Conservation (phyloP, 768 basidiomycete species). For the Pulveroboletus sp. region DNA sequence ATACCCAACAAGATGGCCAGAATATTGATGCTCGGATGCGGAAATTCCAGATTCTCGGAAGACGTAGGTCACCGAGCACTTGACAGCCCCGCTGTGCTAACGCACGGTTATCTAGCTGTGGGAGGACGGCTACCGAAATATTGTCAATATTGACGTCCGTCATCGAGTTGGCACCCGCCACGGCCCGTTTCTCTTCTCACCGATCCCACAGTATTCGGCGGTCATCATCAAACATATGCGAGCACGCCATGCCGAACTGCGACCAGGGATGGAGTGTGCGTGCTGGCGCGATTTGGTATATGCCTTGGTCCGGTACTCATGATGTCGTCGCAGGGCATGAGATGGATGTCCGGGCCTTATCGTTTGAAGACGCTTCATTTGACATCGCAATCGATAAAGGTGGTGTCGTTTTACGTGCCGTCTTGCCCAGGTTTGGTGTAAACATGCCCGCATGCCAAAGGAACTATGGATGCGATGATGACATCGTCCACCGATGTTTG, state of each 20-base stretch:
- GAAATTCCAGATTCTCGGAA: slow-evolving; percentile 77
- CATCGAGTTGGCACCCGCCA: slow-evolving; percentile 14
- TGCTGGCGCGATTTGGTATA: neutral
- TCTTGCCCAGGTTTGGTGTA: neutral
- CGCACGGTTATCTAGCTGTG: slow-evolving; percentile 59
- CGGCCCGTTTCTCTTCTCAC: neutral
- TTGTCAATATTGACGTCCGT: slow-evolving; percentile 70
- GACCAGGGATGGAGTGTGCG: slow-evolving; percentile 72
- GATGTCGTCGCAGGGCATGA: slow-evolving; percentile 54
- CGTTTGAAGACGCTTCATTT: slow-evolving; percentile 54
- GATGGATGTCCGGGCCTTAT: slow-evolving; percentile 74
- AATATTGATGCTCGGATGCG: slow-evolving; percentile 81
- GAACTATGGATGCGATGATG: slow-evolving; percentile 91
- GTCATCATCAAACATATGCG: slow-evolving; percentile 75
- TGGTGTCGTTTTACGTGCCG: slow-evolving; percentile 7
- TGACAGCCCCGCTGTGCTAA: neutral
- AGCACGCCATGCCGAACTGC: slow-evolving; percentile 39
- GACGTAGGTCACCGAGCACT: slow-evolving; percentile 40
- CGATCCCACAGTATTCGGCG: slow-evolving; percentile 57
- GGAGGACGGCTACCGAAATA: slow-evolving; percentile 78
- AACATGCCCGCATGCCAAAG: slow-evolving; percentile 21
- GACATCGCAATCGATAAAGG: slow-evolving; percentile 87
- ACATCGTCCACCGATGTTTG: slow-evolving; percentile 77
- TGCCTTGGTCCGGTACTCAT: neutral
- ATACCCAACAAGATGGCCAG: slow-evolving; percentile 57